Evolutionary conservation across 1,284 basidiomycete genomes (phyloP).

Genomic region (Porodaedalea pini): DNA sequence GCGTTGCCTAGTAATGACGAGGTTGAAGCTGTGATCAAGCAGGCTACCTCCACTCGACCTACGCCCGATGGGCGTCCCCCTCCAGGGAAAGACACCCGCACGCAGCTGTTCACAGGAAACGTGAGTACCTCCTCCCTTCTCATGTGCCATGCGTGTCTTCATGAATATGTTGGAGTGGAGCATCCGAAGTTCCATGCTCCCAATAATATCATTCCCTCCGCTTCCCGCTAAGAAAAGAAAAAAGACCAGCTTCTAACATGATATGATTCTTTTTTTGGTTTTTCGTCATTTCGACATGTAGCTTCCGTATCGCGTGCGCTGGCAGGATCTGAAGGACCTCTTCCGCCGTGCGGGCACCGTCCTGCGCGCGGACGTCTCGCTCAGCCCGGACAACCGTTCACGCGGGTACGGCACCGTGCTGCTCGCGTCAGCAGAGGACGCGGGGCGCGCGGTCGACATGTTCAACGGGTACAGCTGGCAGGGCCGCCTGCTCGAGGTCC

Average conservation of each 20-base stretch:
- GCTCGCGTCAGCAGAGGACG: slow-evolving; percentile 88
- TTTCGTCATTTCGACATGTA: slow-evolving; percentile 32
- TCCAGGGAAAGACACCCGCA: slow-evolving; percentile 74
- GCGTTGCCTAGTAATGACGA: slow-evolving; percentile 59
- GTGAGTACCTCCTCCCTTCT: slow-evolving; percentile 40
- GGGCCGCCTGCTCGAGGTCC: slow-evolving; percentile 83
- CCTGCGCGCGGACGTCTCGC: slow-evolving; percentile 88
- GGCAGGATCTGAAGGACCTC: slow-evolving; percentile 98
- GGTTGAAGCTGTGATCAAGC: slow-evolving; percentile 78
- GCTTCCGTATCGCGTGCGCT: slow-evolving; percentile 89
- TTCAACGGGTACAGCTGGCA: slow-evolving; percentile 94
- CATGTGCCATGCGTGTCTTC: neutral
- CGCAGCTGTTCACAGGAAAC: slow-evolving; percentile 88
- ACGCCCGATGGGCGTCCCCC: slow-evolving; percentile 42
- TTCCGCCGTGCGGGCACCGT: slow-evolving; percentile 95
- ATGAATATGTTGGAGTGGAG: slow-evolving; percentile 2
- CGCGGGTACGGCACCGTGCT: slow-evolving; percentile 93
- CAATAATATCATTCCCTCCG: neutral
- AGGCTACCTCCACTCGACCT: slow-evolving; percentile 58
- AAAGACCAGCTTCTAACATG: slow-evolving; percentile 6
- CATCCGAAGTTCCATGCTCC: neutral
- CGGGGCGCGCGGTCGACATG: slow-evolving; percentile 83
- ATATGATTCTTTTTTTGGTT: slow-evolving; percentile 2
- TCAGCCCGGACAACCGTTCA: slow-evolving; percentile 89
- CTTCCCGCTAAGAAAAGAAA: neutral